Conservation (phyloP, 2,329 filamentous ascomycete genomes). For the Arthrobotrys pseudoclavata region DNA sequence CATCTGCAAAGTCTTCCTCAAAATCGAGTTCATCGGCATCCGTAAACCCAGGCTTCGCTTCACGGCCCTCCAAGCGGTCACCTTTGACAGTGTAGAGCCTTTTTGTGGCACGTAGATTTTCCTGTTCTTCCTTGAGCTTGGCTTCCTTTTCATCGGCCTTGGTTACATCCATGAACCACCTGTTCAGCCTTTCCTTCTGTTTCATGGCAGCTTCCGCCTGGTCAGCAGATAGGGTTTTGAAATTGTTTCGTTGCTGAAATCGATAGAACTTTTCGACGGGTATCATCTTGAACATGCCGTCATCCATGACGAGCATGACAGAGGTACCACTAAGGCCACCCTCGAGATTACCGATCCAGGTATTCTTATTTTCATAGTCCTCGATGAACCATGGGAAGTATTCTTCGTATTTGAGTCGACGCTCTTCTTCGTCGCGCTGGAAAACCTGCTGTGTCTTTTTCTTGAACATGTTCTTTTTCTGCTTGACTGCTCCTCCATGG, state of each 20-base stretch:
- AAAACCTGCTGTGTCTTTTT: conserved; percentile 91
- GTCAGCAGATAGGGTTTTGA: conserved; percentile 82
- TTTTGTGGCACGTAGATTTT: conserved; percentile 66
- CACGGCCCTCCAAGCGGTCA: conserved; percentile 65
- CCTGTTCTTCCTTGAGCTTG: conserved; percentile 73
- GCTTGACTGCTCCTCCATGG: conserved; percentile 76
- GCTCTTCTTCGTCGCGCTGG: conserved; percentile 81
- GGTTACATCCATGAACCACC: conserved; percentile 79
- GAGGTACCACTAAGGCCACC: conserved; percentile 84
- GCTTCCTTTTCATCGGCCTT: conserved; percentile 69
- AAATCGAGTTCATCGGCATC: conserved; percentile 78
- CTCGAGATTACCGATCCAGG: conserved; percentile 93
- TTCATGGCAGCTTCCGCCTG: conserved; percentile 87
- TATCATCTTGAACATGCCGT: conserved; percentile 82
- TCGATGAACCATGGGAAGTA: conserved; percentile 96
- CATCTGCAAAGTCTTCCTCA: conserved; percentile 77
- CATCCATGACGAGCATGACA: conserved; percentile 80
- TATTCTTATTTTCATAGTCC: conserved; percentile 94
- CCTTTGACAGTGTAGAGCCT: conserved; percentile 68
- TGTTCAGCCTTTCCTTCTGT: conserved; percentile 80
- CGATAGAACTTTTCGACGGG: conserved; percentile 97
- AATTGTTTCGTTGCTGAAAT: conserved; percentile 83
- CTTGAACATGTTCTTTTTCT: conserved; percentile 75
- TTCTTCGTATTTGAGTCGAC: conserved; percentile 90
- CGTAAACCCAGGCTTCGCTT: conserved; percentile 67